Conservation (phyloP, 1,284 basidiomycete genomes). For the Ganoderma leucocontextum region DNA sequence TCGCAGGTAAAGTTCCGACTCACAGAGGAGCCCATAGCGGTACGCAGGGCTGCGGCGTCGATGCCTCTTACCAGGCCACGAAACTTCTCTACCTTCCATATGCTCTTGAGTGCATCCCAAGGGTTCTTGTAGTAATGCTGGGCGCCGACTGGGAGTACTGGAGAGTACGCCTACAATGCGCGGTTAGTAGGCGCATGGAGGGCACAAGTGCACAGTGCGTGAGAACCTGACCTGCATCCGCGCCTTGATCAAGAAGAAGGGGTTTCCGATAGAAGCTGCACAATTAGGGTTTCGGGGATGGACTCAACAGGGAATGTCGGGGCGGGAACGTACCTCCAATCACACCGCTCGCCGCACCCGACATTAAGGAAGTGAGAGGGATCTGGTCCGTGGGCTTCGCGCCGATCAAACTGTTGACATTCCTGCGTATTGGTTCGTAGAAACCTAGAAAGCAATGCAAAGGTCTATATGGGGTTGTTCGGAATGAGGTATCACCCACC, state of each 20-base stretch:
- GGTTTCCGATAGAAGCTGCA: slow-evolving; percentile 77
- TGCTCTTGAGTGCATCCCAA: slow-evolving; percentile 82
- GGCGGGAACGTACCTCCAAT: slow-evolving; percentile 78
- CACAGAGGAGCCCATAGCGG: slow-evolving; percentile 92
- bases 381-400: slow-evolving; percentile 70
- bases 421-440: slow-evolving; percentile 90
- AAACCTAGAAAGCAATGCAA: slow-evolving; percentile 66
- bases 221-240: slow-evolving; percentile 83
- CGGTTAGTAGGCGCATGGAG: slow-evolving; percentile 9
- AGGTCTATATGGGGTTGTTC: slow-evolving; percentile 13
- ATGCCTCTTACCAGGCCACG: slow-evolving; percentile 90
- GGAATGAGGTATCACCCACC: slow-evolving; percentile 56
- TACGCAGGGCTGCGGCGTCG: slow-evolving; percentile 92
- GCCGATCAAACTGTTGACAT: slow-evolving; percentile 77
- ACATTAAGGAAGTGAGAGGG: slow-evolving; percentile 78
- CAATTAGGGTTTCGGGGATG: not conserved
- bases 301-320: not conserved
- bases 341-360: slow-evolving; percentile 90
- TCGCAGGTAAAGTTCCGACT: slow-evolving; percentile 28
- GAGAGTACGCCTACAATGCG: slow-evolving; percentile 83
- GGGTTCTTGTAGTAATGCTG: slow-evolving; percentile 92
- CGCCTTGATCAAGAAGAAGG: slow-evolving; percentile 96
- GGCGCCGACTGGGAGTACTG: slow-evolving; percentile 91
- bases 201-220: not conserved
- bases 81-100: slow-evolving; percentile 80